Percentiles rank a stretch among this genome's conserved stretches.
phyloP scores from a whole-genome alignment of 345 rosid genomes.

The Balakata baccata region DNA sequence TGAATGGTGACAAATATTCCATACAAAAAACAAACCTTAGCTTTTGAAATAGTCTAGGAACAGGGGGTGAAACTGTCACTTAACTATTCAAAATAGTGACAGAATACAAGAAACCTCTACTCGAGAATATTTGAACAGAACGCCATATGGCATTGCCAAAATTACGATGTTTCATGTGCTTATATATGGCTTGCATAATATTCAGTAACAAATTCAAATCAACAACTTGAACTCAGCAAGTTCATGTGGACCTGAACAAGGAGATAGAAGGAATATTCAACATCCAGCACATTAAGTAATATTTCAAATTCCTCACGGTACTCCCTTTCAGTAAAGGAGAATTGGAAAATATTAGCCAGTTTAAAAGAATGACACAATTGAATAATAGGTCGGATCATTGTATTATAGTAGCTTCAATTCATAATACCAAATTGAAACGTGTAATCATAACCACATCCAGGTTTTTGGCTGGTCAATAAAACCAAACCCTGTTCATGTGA shows the following conservation, averaged over 20 bases:
- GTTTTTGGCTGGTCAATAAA: slow-evolving; percentile 93
- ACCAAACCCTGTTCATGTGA: slow-evolving; percentile 96
- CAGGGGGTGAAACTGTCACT: slow-evolving; percentile 69
- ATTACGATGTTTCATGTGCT: slow-evolving; percentile 1
- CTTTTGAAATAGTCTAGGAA: slow-evolving; percentile 77
- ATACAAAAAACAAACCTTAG: slow-evolving; percentile 41
- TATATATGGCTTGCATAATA: neutral
- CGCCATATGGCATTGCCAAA: neutral
- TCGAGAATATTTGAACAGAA: no score
- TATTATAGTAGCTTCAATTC: neutral
- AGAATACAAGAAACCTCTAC: no score
- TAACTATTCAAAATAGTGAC: no score
- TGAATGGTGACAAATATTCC: no score
- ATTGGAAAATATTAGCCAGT: neutral
- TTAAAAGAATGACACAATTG: no score
- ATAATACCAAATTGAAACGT: slow-evolving; percentile 31
- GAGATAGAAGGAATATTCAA: slow-evolving; percentile 39
- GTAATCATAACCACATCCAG: slow-evolving; percentile 88
- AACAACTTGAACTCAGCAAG: slow-evolving; percentile 10
- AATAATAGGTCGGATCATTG: no score
- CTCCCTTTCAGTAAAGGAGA: slow-evolving; percentile 58
- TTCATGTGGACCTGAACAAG: slow-evolving; percentile 77
- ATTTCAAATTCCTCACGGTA: slow-evolving; percentile 73
- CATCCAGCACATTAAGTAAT: slow-evolving; percentile 46
- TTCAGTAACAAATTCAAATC: neutral